Evolutionary conservation across 202 grass and related monocot genomes (phyloP), one percentile per base, ranked within the genome.

Genomic region (Setaria italica): DNA sequence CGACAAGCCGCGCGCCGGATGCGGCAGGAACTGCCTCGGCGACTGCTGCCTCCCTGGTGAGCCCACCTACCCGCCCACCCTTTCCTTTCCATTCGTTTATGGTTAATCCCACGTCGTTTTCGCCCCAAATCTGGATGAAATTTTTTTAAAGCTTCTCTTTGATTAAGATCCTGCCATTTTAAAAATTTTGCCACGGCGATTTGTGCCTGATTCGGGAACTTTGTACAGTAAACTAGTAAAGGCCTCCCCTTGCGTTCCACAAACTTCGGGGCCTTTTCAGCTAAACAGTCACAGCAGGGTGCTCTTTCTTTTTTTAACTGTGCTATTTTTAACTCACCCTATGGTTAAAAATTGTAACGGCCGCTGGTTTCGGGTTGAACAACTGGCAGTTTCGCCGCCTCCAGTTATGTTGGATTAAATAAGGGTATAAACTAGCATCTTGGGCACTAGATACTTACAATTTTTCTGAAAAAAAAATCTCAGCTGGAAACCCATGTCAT

Each of bases 41-140:
- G 80, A 93, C 77, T 99, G 97, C 92, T 99, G 97, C 84, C 89
- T 97, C 80, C 93, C 88, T 65, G 87, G 97, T 99, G 78, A 90
- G 47, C 48, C 76, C 76, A 72, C 10, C 72, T 15, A 33, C 64
- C 9, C 13, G 0, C 7, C 5, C 25, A 4, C 4, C 15, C 11
- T 25, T 25, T 2, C 17, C 9, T 58, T 76, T 5, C 6, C 4
- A 9, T 59, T 42, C 50, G 4, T 21, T 67, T 35, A 39, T 19
- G 5, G 50, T 65, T 39, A 68, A 85, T 67, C 79, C 42, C 6
- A 49, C 54, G 67, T 83, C 74, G 41, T 59, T 87, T 16, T 63
- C 75, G 17, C 32, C 60, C 30, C 6, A 2, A 43, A 79, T 87
- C 55, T 13, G 46, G 67, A 74, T 62, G 49, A 33, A 77, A 66